Evolutionary conservation across 345 rosid genomes (phyloP).

Genomic region (Orychophragmus violaceus): DNA sequence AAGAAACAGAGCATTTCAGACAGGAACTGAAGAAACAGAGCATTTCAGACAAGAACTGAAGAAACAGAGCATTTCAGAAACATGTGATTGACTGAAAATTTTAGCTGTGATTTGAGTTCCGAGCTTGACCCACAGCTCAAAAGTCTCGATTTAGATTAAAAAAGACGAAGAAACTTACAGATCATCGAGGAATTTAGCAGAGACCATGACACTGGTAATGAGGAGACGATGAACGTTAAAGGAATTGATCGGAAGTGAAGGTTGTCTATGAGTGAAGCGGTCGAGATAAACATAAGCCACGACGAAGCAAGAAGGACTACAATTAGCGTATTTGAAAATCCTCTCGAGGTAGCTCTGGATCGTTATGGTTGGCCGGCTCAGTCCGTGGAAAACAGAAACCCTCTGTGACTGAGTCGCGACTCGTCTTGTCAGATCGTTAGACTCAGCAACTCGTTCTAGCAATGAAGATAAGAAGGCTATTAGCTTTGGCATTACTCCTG

Average conservation of each 20-base stretch:
- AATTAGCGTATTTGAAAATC: conserved; percentile 82
- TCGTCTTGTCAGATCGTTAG: conserved; percentile 45
- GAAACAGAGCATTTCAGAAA: conserved; percentile 13
- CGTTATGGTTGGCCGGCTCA: conserved; percentile 66
- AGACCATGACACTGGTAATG: conserved; percentile 77
- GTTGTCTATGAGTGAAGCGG: conserved; percentile 67
- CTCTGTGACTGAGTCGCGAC: conserved; percentile 40
- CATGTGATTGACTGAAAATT: background rate
- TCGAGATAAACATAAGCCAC: conserved; percentile 89
- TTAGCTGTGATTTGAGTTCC: background rate
- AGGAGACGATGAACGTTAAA: conserved; percentile 86
- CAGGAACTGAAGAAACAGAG: background rate
- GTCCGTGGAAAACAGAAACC: conserved; percentile 73
- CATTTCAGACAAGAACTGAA: background rate
- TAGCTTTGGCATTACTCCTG: conserved; percentile 53
- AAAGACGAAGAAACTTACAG: conserved; percentile 42
- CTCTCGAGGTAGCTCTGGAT: conserved; percentile 69
- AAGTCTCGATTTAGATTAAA: background rate
- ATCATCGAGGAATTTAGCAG: conserved; percentile 95
- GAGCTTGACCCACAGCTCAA: background rate
- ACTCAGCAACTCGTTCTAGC: conserved; percentile 62
- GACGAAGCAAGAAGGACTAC: conserved; percentile 79
- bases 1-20: background rate
- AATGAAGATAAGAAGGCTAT: conserved; percentile 67
- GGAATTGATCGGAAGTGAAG: conserved; percentile 72